Conservation (phyloP, 371 early-diverging fungal genomes). For the Apophysomyces variabilis region DNA sequence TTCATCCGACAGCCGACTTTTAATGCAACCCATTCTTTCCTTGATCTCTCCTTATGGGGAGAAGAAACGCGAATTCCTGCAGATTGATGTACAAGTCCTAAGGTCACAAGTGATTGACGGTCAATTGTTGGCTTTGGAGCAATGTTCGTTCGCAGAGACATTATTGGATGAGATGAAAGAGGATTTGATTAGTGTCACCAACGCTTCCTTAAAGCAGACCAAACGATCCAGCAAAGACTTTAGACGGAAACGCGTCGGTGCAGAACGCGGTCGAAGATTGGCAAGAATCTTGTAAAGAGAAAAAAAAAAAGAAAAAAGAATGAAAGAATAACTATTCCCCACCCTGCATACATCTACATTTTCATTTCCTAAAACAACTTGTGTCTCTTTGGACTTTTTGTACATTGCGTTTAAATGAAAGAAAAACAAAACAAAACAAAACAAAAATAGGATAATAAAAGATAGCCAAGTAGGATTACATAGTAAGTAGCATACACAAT, state of each 20-base stretch:
- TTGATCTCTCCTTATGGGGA: conserved; percentile 37
- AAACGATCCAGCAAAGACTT: background rate
- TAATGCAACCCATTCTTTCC: conserved; percentile 24
- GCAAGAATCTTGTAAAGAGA: background rate
- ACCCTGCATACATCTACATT: background rate
- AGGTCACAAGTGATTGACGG: conserved; percentile 43
- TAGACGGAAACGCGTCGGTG: background rate
- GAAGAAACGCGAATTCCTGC: conserved; percentile 30
- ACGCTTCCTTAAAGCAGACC: background rate
- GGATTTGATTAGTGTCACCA: conserved; percentile 13
- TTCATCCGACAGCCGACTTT: background rate
- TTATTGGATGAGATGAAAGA: conserved; percentile 22
- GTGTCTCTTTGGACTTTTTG: too few relatives aligned
- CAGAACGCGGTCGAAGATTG: background rate
- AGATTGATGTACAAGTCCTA: conserved; percentile 52
- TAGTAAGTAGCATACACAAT: too few relatives aligned
- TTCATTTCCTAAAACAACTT: background rate
- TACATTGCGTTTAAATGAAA: too few relatives aligned
- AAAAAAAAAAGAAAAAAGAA: background rate
- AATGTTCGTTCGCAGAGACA: conserved; percentile 27
- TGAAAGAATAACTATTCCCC: background rate
- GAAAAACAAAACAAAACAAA: too few relatives aligned
- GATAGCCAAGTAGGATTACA: too few relatives aligned
- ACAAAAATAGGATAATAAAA: too few relatives aligned
- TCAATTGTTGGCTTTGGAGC: conserved; percentile 31